A percentile compares a stretch with the other conserved stretches of the same genome.
These are phyloP conservation scores for Arabidopsis thaliana DNA, from an alignment of 345 rosid species.

Conservation along the genomic window DNA sequence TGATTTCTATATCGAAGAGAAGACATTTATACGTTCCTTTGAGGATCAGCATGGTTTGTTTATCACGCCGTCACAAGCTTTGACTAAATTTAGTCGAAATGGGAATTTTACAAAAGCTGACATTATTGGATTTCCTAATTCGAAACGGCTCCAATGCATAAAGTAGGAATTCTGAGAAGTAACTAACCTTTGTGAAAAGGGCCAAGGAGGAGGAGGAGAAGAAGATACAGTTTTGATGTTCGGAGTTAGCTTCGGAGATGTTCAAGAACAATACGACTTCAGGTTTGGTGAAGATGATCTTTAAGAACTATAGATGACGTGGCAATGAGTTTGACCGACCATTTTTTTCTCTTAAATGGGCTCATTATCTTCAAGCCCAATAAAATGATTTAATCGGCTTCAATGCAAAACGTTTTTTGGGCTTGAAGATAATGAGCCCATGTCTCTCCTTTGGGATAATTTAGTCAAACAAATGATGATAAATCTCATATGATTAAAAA, in stretches of 20 bases:
- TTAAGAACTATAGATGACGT: constrained; percentile 6
- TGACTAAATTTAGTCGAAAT: neutral
- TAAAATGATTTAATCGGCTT: neutral
- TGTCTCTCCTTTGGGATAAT: neutral
- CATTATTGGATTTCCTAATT: neutral
- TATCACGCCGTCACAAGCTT: neutral
- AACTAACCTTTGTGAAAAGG: constrained; percentile 29
- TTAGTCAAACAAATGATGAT: neutral
- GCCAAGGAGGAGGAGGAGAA: neutral
- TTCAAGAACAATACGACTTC: neutral
- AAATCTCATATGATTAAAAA: neutral
- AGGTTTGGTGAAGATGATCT: constrained; percentile 34
- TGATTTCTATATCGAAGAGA: neutral
- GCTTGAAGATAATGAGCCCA: too few species aligned
- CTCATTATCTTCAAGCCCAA: constrained; percentile 28
- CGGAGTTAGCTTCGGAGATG: constrained; percentile 29
- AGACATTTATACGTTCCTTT: neutral
- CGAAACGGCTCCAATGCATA: neutral
- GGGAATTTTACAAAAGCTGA: neutral
- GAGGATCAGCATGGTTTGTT: neutral
- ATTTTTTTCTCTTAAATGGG: constrained; percentile 2
- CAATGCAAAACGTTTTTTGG: too few species aligned
- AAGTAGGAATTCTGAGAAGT: neutral
- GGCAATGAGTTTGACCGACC: constrained; percentile 37
- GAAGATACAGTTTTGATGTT: constrained; percentile 20